Percentiles rank a stretch among this genome's conserved stretches.
phyloP scores from a whole-genome alignment of 2,329 filamentous ascomycete genomes.

The Rutstroemia sp. region DNA sequence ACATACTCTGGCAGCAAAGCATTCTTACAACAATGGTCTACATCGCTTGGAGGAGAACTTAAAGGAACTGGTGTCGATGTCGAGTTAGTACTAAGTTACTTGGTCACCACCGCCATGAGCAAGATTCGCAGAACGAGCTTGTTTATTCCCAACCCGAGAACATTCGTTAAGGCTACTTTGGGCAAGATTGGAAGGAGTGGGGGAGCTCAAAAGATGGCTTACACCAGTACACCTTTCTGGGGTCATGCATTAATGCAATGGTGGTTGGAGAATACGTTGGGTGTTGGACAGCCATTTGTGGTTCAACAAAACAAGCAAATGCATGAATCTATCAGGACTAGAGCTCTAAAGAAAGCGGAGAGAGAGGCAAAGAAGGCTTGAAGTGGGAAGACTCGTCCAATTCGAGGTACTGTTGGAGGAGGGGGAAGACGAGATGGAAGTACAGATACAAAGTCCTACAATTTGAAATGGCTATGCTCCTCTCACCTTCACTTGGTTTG shows the following conservation, averaged over 20 bases:
- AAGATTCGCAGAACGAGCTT: constrained; percentile 78
- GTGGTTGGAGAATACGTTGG: constrained; percentile 57
- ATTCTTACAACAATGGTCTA: constrained; percentile 95
- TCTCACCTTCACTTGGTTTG: no score
- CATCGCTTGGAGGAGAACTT: constrained; percentile 75
- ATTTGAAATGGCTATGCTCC: no score
- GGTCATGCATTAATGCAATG: constrained; percentile 84
- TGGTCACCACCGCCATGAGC: constrained; percentile 94
- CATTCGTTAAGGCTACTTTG: constrained; percentile 73
- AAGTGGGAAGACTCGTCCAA: neutral
- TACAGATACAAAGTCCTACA: no score
- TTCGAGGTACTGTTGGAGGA: neutral
- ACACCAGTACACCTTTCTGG: constrained; percentile 91
- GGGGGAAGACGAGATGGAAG: constrained; percentile 12
- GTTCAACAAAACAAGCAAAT: constrained; percentile 55
- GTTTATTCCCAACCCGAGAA: constrained; percentile 72
- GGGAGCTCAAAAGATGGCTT: constrained; percentile 68
- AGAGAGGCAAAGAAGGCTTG: constrained; percentile 51
- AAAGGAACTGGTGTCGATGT: constrained; percentile 75
- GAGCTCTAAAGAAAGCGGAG: constrained; percentile 64
- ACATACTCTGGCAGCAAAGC: constrained; percentile 98
- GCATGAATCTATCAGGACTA: constrained; percentile 60
- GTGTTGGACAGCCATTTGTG: constrained; percentile 49
- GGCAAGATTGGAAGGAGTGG: constrained; percentile 73
- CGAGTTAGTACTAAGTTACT: constrained; percentile 85